phyloP scores from a whole-genome alignment of 2,329 filamentous ascomycete genomes.

The Fusarium chlamydosporum region DNA sequence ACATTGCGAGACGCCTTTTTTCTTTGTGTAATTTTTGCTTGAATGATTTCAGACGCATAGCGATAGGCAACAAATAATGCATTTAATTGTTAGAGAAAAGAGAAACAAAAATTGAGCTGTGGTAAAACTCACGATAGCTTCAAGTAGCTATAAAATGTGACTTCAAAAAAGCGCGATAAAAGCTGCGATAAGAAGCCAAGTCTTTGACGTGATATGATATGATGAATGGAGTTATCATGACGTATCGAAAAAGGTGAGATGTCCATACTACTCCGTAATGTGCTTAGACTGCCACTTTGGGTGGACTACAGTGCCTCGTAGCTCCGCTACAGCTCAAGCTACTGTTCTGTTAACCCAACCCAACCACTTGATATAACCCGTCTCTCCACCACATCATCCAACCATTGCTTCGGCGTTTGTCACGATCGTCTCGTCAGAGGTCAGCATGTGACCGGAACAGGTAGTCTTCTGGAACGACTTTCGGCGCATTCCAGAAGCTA shows the following conservation, averaged over 20 bases:
- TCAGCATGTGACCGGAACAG: conserved; percentile 48
- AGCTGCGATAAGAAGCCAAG: not conserved
- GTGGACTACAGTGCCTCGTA: conserved; percentile 6
- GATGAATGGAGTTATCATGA: conserved; percentile 34
- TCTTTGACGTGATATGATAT: conserved; percentile 21
- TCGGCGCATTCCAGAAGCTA: conserved; percentile 40
- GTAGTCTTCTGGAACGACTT: conserved; percentile 49
- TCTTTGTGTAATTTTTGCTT: conserved; percentile 17
- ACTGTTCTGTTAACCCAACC: conserved; percentile 29
- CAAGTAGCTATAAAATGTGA: not conserved
- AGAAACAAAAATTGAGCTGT: not conserved
- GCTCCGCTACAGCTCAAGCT: conserved; percentile 16
- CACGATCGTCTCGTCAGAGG: conserved; percentile 48
- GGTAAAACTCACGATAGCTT: conserved; percentile 1
- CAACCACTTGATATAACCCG: conserved; percentile 15
- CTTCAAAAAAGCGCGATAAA: not conserved
- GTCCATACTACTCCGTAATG: conserved; percentile 10
- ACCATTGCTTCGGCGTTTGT: conserved; percentile 53
- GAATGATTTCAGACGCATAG: conserved; percentile 25
- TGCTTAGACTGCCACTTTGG: not conserved
- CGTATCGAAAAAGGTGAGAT: conserved; percentile 23
- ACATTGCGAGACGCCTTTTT: not conserved
- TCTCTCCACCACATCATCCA: conserved; percentile 50
- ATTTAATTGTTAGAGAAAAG: conserved; percentile 3
- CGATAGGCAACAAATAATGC: conserved; percentile 28